These are phyloP conservation scores for Boletus speciosus DNA, from an alignment of 768 basidiomycete genomes.

Conservation along the genomic window DNA sequence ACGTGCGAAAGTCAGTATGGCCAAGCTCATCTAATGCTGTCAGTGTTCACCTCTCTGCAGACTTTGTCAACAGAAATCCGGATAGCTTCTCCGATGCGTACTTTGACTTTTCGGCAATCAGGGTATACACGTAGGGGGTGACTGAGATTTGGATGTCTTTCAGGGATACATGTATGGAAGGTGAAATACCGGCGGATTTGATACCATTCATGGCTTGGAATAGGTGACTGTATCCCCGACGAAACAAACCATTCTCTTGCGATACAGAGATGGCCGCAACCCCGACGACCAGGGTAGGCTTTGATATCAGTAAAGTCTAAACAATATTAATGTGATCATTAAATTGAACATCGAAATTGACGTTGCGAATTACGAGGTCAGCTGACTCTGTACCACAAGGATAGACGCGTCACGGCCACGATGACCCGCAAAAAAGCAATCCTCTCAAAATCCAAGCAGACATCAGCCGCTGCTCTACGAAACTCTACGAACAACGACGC, in stretches of 20 bases:
- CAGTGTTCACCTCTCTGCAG: conserved; percentile 28
- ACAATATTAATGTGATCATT: neutral
- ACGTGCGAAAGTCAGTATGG: conserved; percentile 47
- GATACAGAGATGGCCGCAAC: neutral
- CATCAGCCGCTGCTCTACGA: neutral
- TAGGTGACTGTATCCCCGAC: neutral
- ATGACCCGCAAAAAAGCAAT: conserved; percentile 13
- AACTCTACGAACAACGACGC: neutral
- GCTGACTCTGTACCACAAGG: conserved; percentile 2
- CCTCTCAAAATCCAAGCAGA: neutral
- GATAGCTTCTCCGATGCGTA: conserved; percentile 63
- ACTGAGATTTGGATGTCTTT: neutral
- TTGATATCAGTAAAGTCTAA: neutral
- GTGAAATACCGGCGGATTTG: conserved; percentile 4
- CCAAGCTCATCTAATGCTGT: neutral
- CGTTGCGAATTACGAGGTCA: conserved; percentile 2
- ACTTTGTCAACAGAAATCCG: conserved; percentile 45
- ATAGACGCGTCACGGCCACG: neutral
- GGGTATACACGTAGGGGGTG: conserved; percentile 40
- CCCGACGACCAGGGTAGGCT: neutral
- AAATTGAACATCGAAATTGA: neutral
- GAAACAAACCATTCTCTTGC: neutral
- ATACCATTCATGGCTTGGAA: conserved; percentile 5
- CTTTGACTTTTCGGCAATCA: conserved; percentile 65
- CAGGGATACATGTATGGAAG: neutral